These are phyloP conservation scores for Diospyros kaki DNA, from an alignment of 148 eudicot species.

Conservation along the genomic window DNA sequence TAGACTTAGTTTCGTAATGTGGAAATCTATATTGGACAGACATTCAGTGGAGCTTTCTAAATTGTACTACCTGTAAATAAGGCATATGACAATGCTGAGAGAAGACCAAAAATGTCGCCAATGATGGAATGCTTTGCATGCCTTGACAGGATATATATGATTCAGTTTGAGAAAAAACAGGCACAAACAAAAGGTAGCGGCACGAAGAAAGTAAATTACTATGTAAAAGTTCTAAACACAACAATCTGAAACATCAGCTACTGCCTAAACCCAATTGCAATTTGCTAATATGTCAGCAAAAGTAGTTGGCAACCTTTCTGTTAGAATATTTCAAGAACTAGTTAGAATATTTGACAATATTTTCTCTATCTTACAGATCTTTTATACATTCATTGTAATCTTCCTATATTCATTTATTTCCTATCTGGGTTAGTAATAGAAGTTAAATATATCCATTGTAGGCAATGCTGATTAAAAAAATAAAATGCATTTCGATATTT, in stretches of 20 bases:
- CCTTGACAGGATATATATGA: slow-evolving; percentile 13
- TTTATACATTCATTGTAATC: too few relatives aligned
- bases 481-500: too few relatives aligned
- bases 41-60: neutral
- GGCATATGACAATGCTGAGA: slow-evolving; percentile 35
- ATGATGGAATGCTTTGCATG: slow-evolving; percentile 29
- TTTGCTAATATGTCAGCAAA: too few relatives aligned
- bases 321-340: too few relatives aligned
- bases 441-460: too few relatives aligned
- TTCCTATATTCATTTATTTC: too few relatives aligned
- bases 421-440: too few relatives aligned
- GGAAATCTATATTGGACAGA: neutral
- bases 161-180: neutral
- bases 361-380: too few relatives aligned
- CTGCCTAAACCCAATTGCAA: neutral
- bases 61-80: slow-evolving; percentile 29
- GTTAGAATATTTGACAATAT: too few relatives aligned
- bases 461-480: too few relatives aligned
- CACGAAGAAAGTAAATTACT: too few relatives aligned
- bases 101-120: slow-evolving; percentile 38
- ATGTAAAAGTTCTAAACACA: neutral
- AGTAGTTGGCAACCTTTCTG: too few relatives aligned
- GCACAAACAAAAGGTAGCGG: neutral
- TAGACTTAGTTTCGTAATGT: neutral
- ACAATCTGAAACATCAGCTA: neutral